phyloP scores from a whole-genome alignment of 495 filamentous ascomycete genomes.

The Tuber magnatum region DNA sequence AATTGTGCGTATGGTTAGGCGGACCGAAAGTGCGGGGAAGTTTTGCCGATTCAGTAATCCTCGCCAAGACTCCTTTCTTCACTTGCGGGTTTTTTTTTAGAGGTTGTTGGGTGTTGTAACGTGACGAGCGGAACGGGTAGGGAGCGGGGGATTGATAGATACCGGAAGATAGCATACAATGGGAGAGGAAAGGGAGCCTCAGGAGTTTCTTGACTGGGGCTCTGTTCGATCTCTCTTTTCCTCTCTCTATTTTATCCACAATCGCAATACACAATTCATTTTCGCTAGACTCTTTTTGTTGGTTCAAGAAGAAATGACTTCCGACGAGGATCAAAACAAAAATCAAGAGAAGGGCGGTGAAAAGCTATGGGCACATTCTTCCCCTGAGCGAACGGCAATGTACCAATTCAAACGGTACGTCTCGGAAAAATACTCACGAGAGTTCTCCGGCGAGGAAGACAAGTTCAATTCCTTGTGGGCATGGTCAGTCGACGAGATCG shows the following conservation, averaged over 20 bases:
- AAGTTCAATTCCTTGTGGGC: slow-evolving; percentile 62
- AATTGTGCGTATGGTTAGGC: not conserved
- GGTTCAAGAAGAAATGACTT: not conserved
- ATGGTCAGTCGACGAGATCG: slow-evolving; percentile 75
- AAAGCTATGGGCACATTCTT: slow-evolving; percentile 65
- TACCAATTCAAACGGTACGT: slow-evolving; percentile 62
- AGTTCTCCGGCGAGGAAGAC: slow-evolving; percentile 46
- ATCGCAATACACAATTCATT: not conserved
- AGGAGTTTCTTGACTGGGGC: not conserved
- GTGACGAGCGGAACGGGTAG: not conserved
- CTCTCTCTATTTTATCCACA: not conserved
- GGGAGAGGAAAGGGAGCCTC: not conserved
- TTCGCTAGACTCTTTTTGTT: not conserved
- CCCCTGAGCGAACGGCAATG: slow-evolving; percentile 60
- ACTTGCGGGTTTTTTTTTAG: not conserved
- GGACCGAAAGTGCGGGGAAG: not conserved
- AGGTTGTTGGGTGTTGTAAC: not conserved
- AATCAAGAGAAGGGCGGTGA: not conserved
- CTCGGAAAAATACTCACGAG: slow-evolving; percentile 57
- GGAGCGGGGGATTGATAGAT: not conserved
- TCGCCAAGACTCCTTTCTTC: not conserved
- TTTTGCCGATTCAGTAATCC: not conserved
- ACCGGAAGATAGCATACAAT: not conserved
- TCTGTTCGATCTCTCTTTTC: not conserved
- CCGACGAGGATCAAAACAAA: not conserved